A percentile compares a stretch with the other conserved stretches of the same genome.
phyloP scores from a whole-genome alignment of 768 basidiomycete species.

The Pisolithus marmoratus region DNA sequence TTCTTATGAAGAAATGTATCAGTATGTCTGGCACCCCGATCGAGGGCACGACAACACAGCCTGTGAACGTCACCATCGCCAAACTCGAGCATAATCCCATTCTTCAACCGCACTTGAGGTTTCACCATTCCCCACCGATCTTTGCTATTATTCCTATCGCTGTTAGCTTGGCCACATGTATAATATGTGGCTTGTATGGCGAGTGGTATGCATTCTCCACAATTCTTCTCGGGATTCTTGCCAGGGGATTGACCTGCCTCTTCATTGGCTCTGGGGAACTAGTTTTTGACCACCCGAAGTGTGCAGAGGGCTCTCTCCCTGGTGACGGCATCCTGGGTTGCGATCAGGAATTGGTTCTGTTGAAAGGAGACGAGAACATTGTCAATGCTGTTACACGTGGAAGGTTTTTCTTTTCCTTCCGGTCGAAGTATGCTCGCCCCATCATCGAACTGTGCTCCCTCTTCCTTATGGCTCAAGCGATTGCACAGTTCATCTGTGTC shows the following conservation, averaged over 20 bases:
- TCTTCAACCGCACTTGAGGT: not conserved
- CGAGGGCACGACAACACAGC: constrained; percentile 5
- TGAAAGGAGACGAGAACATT: not conserved
- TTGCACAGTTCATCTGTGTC: no score
- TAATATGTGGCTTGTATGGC: no score
- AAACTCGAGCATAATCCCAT: constrained; percentile 3
- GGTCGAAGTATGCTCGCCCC: not conserved
- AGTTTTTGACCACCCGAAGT: not conserved
- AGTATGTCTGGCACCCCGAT: not conserved
- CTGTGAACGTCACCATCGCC: constrained; percentile 12
- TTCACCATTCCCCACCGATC: constrained; percentile 9
- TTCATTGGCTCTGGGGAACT: constrained; percentile 18
- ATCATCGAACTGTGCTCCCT: no score
- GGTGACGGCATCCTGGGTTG: no score
- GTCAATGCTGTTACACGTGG: not conserved
- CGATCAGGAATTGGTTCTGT: no score
- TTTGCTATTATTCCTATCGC: not conserved
- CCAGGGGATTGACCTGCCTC: constrained; percentile 22
- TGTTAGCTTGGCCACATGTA: constrained; percentile 4
- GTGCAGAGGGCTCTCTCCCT: no score
- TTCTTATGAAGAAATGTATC: constrained; percentile 11
- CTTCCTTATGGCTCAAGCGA: no score
- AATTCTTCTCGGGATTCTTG: constrained; percentile 17
- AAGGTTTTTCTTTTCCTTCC: not conserved
- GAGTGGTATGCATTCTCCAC: no score